These are phyloP conservation scores for Azolla pinnata DNA, from an alignment of 75 land plant species.

Conservation along the genomic window DNA sequence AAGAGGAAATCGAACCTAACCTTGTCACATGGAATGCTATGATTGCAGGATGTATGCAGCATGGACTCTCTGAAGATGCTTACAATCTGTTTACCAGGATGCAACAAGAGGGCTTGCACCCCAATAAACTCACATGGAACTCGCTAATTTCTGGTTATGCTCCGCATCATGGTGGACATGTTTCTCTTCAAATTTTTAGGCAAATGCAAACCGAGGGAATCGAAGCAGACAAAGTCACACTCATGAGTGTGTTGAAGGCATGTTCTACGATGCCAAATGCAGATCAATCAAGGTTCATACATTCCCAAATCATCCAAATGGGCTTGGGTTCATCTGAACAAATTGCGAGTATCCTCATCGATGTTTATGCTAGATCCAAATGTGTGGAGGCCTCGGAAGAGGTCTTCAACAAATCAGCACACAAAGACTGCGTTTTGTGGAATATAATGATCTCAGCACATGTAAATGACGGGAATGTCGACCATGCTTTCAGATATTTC, in stretches of 20 bases:
- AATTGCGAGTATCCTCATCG: constrained; percentile 14
- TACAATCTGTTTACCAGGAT: constrained; percentile 10
- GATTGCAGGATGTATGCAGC: constrained; percentile 18
- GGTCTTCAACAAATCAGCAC: constrained; percentile 1
- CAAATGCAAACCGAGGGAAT: constrained; percentile 18
- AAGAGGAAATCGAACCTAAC: constrained; percentile 12
- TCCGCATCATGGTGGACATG: constrained; percentile 3
- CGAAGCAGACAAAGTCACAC: constrained; percentile 12
- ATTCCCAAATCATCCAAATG: constrained; percentile 4
- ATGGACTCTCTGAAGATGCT: constrained; percentile 11
- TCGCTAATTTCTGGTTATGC: constrained; percentile 22
- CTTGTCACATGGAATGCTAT: constrained; percentile 27
- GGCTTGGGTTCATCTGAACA: not conserved
- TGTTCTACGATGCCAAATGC: constrained; percentile 6
- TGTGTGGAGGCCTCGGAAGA: not conserved
- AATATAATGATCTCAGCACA: constrained; percentile 17
- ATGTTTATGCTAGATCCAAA: constrained; percentile 23
- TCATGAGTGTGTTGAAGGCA: constrained; percentile 12
- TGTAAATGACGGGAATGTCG: not conserved
- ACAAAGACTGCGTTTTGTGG: constrained; percentile 12
- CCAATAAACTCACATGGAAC: constrained; percentile 22
- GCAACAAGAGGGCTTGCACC: constrained; percentile 12
- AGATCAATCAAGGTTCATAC: not conserved
- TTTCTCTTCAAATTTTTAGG: constrained; percentile 9
- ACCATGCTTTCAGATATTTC: constrained; percentile 15